phyloP scores from a whole-genome alignment of 2,329 filamentous ascomycete species.

The Colletotrichum endophyticum region DNA sequence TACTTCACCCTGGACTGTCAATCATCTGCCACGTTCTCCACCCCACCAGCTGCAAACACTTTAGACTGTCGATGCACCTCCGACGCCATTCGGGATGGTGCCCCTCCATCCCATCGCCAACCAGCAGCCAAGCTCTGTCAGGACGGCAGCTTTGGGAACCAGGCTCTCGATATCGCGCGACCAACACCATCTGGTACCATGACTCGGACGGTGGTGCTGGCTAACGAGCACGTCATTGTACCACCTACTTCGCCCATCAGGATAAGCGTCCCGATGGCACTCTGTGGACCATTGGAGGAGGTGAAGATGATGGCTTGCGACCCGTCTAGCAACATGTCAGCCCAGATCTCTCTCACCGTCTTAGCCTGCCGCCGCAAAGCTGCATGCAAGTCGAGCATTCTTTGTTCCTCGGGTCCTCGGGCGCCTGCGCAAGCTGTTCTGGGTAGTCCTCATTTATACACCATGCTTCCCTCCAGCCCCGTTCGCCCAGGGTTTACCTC shows the following conservation, averaged over 20 bases:
- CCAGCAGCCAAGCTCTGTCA: not conserved
- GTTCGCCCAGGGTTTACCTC: not conserved
- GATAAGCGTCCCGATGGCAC: not conserved
- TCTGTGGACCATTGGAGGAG: not conserved
- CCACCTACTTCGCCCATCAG: not conserved
- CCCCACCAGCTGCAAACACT: not conserved
- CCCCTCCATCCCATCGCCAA: not conserved
- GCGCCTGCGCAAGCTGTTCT: not conserved
- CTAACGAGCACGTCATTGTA: not conserved
- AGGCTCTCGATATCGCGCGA: not conserved
- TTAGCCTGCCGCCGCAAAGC: not conserved
- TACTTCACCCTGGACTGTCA: not conserved
- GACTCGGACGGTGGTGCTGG: not conserved
- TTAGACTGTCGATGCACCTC: not conserved
- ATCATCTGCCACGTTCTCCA: not conserved
- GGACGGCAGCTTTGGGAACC: not conserved
- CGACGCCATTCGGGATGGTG: not conserved
- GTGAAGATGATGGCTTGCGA: not conserved
- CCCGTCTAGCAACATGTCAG: not conserved
- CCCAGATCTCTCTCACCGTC: not conserved
- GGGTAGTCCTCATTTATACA: not conserved
- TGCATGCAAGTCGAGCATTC: not conserved
- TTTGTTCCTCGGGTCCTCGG: not conserved
- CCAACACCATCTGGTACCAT: not conserved
- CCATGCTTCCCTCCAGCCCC: not conserved